Percentiles rank a stretch among this genome's conserved stretches.
These are phyloP conservation scores for Blyttiomyces sp. DNA, from an alignment of 371 early-diverging fungal species.

Conservation along the genomic window DNA sequence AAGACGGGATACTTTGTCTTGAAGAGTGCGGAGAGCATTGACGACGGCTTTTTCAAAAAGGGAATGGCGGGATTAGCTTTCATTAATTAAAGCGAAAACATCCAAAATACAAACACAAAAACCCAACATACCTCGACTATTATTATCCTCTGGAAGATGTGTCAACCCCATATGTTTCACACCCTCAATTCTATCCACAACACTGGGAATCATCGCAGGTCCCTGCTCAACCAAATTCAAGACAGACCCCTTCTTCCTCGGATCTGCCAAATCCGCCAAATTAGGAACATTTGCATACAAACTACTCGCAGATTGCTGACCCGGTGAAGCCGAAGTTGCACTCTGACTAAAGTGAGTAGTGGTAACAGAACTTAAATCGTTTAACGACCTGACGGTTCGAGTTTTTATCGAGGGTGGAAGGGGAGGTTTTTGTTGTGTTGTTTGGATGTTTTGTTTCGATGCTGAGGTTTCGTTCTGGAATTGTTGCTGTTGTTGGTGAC, in stretches of 20 bases:
- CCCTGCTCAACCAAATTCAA: constrained; percentile 23
- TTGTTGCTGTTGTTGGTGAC: no score
- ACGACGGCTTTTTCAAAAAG: no score
- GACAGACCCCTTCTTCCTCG: constrained; percentile 6
- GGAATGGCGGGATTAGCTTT: no score
- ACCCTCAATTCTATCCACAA: constrained; percentile 17
- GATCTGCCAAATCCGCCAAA: constrained; percentile 16
- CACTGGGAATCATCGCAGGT: constrained; percentile 19
- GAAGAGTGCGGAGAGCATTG: constrained; percentile 40
- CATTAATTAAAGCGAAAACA: neutral
- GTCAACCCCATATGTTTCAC: neutral
- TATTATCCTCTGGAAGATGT: constrained; percentile 25
- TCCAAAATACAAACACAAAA: neutral
- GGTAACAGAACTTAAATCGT: no score
- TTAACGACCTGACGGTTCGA: neutral
- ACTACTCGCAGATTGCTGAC: neutral
- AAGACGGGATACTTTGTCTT: constrained; percentile 35
- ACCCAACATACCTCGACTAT: constrained; percentile 15
- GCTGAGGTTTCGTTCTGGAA: no score
- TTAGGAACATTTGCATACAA: constrained; percentile 10
- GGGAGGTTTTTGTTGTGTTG: neutral
- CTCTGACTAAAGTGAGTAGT: no score
- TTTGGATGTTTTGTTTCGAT: no score
- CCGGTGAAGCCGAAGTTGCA: neutral
- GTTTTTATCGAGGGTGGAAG: constrained; percentile 10